phyloP scores from a whole-genome alignment of 805 yeast species.

The Ogataea neopini region DNA sequence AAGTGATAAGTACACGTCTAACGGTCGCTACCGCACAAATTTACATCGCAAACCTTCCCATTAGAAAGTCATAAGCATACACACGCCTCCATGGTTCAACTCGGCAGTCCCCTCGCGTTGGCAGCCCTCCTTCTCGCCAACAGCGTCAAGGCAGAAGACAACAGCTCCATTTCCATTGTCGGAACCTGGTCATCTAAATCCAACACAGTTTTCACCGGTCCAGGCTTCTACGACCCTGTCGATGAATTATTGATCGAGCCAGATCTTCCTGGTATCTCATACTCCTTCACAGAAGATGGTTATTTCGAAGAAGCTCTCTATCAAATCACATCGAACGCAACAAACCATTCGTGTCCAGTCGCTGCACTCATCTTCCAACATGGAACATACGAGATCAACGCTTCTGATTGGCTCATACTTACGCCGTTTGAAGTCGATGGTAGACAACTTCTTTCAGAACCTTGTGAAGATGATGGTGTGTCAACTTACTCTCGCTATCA shows the following conservation, averaged over 20 bases:
- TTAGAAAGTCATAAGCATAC: background rate
- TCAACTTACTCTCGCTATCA: slow-evolving; percentile 72
- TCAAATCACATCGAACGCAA: slow-evolving; percentile 69
- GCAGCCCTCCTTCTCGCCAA: background rate
- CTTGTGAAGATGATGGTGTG: slow-evolving; percentile 65
- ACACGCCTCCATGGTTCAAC: background rate
- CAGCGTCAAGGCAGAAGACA: slow-evolving; percentile 4
- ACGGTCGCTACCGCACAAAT: no score
- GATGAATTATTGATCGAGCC: slow-evolving; percentile 95
- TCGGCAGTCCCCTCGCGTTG: slow-evolving; percentile 1
- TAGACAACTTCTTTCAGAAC: slow-evolving; percentile 84
- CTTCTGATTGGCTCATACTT: slow-evolving; percentile 68
- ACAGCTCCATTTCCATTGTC: slow-evolving; percentile 38
- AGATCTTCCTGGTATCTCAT: slow-evolving; percentile 89
- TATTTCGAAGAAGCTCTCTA: slow-evolving; percentile 87
- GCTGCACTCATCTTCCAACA: slow-evolving; percentile 88
- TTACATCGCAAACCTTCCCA: no score
- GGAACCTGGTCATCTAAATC: slow-evolving; percentile 98
- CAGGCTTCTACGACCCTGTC: slow-evolving; percentile 93
- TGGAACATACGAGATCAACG: slow-evolving; percentile 66
- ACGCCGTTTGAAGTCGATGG: slow-evolving; percentile 87
- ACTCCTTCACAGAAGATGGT: slow-evolving; percentile 92
- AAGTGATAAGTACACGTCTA: background rate
- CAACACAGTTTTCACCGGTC: slow-evolving; percentile 94
- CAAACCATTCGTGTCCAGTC: slow-evolving; percentile 76